phyloP scores from a whole-genome alignment of 169 alveolate genomes.

The Amoebophrya sp. region DNA sequence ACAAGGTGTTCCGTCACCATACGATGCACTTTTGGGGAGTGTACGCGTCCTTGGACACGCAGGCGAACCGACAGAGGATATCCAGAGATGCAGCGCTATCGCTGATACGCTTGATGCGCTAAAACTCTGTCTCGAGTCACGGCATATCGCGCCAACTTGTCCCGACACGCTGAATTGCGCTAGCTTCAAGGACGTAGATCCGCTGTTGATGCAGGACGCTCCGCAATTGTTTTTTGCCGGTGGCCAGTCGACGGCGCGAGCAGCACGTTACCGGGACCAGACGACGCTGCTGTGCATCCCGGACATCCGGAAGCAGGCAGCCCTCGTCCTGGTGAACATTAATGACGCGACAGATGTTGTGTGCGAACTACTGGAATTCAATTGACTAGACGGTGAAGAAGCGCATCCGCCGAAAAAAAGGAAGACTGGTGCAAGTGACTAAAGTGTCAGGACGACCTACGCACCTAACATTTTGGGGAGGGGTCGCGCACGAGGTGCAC shows the following conservation, averaged over 20 bases:
- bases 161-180: slow-evolving; percentile 22
- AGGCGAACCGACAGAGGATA: background rate
- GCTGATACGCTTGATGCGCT: background rate
- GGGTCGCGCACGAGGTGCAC: no score
- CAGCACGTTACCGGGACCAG: background rate
- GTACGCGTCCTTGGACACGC: slow-evolving; percentile 9
- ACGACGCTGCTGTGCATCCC: background rate
- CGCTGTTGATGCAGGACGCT: background rate
- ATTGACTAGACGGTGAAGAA: background rate
- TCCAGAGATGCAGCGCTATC: background rate
- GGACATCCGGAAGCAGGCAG: background rate
- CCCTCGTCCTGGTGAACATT: background rate
- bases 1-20: background rate
- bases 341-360: background rate
- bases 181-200: background rate
- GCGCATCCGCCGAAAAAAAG: no score
- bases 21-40: background rate
- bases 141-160: background rate
- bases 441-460: no score
- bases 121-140: background rate
- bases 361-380: background rate
- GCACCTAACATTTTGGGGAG: no score
- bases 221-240: background rate
- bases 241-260: background rate
- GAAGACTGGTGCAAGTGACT: no score